Conservation (phyloP, 768 basidiomycete genomes). For the Leucocoprinus sp. region DNA sequence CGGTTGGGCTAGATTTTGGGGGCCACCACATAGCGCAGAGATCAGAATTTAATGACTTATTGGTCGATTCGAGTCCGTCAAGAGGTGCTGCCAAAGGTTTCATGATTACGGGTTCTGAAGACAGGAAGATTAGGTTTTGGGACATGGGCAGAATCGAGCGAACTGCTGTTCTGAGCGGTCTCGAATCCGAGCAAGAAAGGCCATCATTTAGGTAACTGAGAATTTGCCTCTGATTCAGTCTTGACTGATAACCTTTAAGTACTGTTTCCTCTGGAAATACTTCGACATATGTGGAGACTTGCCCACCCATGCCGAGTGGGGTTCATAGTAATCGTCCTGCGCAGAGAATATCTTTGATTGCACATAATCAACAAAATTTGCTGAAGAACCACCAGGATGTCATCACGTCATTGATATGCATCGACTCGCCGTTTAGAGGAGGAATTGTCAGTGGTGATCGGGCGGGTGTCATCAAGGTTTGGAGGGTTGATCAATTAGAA, state of each 20-base stretch:
- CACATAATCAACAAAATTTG: conserved; percentile 76
- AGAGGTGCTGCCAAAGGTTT: conserved; percentile 50
- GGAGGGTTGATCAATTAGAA: conserved; percentile 58
- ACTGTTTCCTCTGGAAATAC: conserved; percentile 34
- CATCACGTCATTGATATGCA: conserved; percentile 74
- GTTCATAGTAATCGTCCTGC: conserved; percentile 59
- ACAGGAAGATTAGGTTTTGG: conserved; percentile 83
- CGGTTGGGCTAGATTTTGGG: conserved; percentile 72
- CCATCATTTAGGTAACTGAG: conserved; percentile 63
- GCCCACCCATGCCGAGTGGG: conserved; percentile 35
- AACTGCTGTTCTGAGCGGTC: conserved; percentile 72
- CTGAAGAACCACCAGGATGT: conserved; percentile 87
- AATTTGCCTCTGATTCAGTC: background rate
- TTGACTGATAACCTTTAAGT: conserved; percentile 12
- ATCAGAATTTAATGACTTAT: conserved; percentile 40
- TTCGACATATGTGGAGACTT: conserved; percentile 56
- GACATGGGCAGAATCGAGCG: conserved; percentile 68
- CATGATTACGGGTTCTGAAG: conserved; percentile 85
- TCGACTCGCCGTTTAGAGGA: conserved; percentile 90
- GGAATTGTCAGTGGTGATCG: conserved; percentile 90
- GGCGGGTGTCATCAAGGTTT: conserved; percentile 85
- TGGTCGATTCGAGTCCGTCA: conserved; percentile 28
- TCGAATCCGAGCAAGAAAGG: conserved; percentile 66
- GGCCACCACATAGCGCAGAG: conserved; percentile 50
- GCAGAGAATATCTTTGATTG: conserved; percentile 70